Evolutionary conservation across 1,284 basidiomycete genomes (phyloP), one percentile per base, ranked within the genome.

Genomic region (Malassezia globosa): DNA sequence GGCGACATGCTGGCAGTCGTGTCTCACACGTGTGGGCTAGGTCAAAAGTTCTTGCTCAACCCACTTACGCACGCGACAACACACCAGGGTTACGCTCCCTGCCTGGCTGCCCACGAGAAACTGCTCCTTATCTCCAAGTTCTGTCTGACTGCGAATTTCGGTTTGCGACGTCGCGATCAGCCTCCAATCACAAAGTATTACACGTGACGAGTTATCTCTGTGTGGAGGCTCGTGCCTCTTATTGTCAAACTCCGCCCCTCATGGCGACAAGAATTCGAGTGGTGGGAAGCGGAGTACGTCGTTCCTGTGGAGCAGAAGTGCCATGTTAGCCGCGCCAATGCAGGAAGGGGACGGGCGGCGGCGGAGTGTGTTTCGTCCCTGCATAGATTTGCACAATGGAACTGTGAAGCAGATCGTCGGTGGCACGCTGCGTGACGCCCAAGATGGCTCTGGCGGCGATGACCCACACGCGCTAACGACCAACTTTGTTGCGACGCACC

Each of bases 361-460:
- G 5, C 55, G 46, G 25, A 68, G 65, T 47, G 38, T 79, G 41
- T 97, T 97, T 75, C 79, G 84, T 47, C 94, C 94, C 10, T 99
- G 94, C 73, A 96, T 97, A 64, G 94, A 97, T 73, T 79, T 99
- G 22, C 94, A 97, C 74, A 52, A 61, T 34, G 67, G 67, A 11
- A 56, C 63, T 1, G 94, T 99, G 48, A 97, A 97, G 74, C 94
- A 99, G 75, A 97, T 99, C 53, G 88, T 99, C 8, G 94, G 94
- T 23, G 88, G 89, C 2, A 92, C 88, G 1, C 77, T 99, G 25
- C 61, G 74, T 16, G 73, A 80, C 43, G 46, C 47, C 4, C n/a
- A 25, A 22, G 35, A 25, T 36, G 47, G 47, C 8, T 11, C 7
- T 4, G 47, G 47, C 21, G n/a, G n/a, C n/a, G 47, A 42, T 25